phyloP scores from a whole-genome alignment of 768 basidiomycete species.

The Daedalea quercina region DNA sequence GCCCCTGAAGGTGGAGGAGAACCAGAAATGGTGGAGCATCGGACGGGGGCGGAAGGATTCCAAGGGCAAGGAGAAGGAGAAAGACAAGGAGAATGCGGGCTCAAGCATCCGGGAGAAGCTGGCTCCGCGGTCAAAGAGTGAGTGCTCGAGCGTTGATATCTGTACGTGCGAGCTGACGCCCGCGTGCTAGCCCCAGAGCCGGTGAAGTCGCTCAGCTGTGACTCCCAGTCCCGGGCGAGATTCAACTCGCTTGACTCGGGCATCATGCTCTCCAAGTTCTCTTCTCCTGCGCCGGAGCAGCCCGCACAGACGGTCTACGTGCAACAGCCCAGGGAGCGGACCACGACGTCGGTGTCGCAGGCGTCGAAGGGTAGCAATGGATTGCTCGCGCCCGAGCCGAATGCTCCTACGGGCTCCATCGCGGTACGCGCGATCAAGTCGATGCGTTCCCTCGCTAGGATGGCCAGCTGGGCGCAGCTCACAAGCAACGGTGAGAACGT shows the following conservation, averaged over 20 bases:
- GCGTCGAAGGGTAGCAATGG: conserved; percentile 2
- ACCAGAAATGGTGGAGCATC: conserved; percentile 79
- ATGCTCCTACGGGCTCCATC: conserved; percentile 47
- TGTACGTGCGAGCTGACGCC: neutral
- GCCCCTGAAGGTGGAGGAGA: conserved; percentile 39
- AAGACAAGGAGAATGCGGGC: conserved; percentile 24
- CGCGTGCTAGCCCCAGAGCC: conserved; percentile 40
- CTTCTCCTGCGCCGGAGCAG: conserved; percentile 1
- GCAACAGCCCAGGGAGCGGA: neutral
- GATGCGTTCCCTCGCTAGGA: conserved; percentile 63
- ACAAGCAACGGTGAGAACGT: conserved; percentile 29
- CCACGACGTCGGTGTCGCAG: neutral
- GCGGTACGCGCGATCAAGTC: conserved; percentile 75
- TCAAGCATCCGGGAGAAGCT: conserved; percentile 11
- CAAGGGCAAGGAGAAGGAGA: conserved; percentile 51
- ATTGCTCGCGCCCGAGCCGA: conserved; percentile 13
- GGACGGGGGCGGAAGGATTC: conserved; percentile 68
- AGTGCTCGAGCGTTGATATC: conserved; percentile 3
- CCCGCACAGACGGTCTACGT: neutral
- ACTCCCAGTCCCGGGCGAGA: conserved; percentile 30
- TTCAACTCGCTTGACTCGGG: conserved; percentile 60
- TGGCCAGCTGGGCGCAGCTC: conserved; percentile 67
- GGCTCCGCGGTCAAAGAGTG: conserved; percentile 37
- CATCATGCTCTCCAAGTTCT: conserved; percentile 26
- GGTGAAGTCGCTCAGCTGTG: conserved; percentile 20